These are phyloP conservation scores for Auxenochlorella protothecoides DNA, from an alignment of 139 green algal genomes.

Conservation along the genomic window DNA sequence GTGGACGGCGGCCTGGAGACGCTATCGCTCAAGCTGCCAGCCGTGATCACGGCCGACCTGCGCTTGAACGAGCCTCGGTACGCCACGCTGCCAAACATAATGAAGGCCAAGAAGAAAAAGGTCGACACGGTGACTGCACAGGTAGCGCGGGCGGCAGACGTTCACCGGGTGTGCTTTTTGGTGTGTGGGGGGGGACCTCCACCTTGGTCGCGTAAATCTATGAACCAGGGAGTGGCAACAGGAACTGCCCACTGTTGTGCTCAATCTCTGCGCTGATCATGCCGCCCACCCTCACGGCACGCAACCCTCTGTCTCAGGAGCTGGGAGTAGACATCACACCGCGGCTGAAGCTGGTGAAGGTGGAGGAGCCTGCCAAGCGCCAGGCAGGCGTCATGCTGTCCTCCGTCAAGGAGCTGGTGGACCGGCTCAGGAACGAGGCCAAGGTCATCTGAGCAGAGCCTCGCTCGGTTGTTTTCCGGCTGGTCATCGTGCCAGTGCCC, in stretches of 20 bases:
- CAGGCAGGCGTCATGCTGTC: slow-evolving; percentile 43
- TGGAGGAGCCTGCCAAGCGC: slow-evolving; percentile 55
- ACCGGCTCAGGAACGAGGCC: slow-evolving; percentile 62
- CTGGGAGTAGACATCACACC: slow-evolving; percentile 36
- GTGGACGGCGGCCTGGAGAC: slow-evolving; percentile 80
- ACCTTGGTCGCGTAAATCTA: too few relatives aligned
- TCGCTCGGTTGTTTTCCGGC: too few relatives aligned
- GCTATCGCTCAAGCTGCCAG: slow-evolving; percentile 64
- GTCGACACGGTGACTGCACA: slow-evolving; percentile 47
- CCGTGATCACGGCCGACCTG: slow-evolving; percentile 84
- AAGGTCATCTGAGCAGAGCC: slow-evolving; percentile 39
- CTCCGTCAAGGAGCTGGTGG: slow-evolving; percentile 63
- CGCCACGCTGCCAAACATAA: slow-evolving; percentile 83
- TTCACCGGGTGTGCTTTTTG: neutral
- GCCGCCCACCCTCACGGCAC: neutral
- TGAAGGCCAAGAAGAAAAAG: slow-evolving; percentile 86
- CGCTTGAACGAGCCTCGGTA: slow-evolving; percentile 89
- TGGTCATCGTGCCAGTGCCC: too few relatives aligned
- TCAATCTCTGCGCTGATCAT: neutral
- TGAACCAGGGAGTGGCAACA: too few relatives aligned
- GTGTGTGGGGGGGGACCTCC: too few relatives aligned
- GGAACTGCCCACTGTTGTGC: too few relatives aligned
- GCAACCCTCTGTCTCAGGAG: slow-evolving; percentile 15
- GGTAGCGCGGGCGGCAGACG: neutral
- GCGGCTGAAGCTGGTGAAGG: slow-evolving; percentile 35